A percentile compares a stretch with the other conserved stretches of the same genome.
phyloP scores from a whole-genome alignment of 306 rosid genomes.

The Mimosa pudica region DNA sequence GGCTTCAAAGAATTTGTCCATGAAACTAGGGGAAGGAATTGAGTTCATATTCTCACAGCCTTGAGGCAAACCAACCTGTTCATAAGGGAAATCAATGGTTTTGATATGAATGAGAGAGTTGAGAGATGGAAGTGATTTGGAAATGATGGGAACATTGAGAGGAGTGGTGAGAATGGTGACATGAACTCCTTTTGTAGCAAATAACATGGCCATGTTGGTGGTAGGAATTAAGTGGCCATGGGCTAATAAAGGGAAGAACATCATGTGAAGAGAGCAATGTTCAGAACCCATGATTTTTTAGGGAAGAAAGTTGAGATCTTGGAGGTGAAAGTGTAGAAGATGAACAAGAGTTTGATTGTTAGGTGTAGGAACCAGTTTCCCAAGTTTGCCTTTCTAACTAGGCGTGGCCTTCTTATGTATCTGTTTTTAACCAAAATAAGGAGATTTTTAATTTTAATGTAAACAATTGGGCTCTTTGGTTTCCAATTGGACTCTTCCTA shows the following conservation, averaged over 20 bases:
- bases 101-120: background rate
- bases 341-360: too few species aligned
- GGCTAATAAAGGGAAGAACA: slow-evolving; percentile 52
- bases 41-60: background rate
- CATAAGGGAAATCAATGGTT: background rate
- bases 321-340: background rate
- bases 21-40: background rate
- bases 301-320: background rate
- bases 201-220: slow-evolving; percentile 46
- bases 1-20: background rate
- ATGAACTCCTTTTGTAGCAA: slow-evolving; percentile 36
- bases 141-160: slow-evolving; percentile 32
- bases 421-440: background rate
- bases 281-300: slow-evolving; percentile 1
- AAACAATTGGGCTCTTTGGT: too few species aligned
- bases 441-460: too few species aligned
- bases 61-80: background rate
- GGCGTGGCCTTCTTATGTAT: background rate
- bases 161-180: slow-evolving; percentile 59
- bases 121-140: slow-evolving; percentile 31
- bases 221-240: slow-evolving; percentile 42
- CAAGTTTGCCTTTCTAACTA: background rate
- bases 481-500: too few species aligned
- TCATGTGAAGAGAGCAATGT: slow-evolving; percentile 17
- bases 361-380: background rate